Conservation (phyloP, 2,329 filamentous ascomycete genomes). For the Paraconiothyrium sp. region DNA sequence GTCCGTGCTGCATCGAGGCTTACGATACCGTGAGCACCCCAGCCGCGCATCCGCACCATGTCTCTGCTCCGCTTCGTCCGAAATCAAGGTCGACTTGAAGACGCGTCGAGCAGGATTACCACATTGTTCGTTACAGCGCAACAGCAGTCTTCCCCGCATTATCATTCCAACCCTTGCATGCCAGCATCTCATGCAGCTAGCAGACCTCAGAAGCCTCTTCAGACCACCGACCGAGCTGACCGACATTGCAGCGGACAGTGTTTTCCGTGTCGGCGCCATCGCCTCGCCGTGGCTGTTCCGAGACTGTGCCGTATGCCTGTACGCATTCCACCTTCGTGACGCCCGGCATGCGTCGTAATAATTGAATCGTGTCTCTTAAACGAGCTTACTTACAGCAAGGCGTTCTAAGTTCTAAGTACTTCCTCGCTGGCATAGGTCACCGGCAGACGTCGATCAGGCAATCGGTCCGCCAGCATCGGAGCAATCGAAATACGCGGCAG, state of each 20-base stretch:
- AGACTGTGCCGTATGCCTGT: neutral
- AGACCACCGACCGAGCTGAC: neutral
- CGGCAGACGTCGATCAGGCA: conserved; percentile 7
- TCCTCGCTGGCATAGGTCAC: neutral
- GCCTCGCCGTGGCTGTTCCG: conserved; percentile 4
- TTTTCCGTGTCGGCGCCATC: neutral
- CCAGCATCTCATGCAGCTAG: conserved; percentile 31
- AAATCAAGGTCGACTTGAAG: conserved; percentile 7
- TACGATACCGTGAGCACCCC: conserved; percentile 19
- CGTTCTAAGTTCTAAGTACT: neutral
- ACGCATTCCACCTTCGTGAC: neutral
- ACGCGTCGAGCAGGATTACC: neutral
- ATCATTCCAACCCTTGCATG: conserved; percentile 22
- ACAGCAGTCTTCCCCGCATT: conserved; percentile 45
- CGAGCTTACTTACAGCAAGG: conserved; percentile 8
- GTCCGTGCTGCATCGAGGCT: conserved; percentile 21
- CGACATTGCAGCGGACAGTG: conserved; percentile 3
- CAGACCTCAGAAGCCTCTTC: conserved; percentile 23
- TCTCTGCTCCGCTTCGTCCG: conserved; percentile 4
- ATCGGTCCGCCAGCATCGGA: conserved; percentile 1
- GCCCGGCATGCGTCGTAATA: neutral
- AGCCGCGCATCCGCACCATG: conserved; percentile 13
- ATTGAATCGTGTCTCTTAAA: neutral
- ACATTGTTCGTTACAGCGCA: conserved; percentile 18
- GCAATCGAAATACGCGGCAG: conserved; percentile 10